These are phyloP conservation scores for Tillandsia fasciculata DNA, from an alignment of 176 grass and related monocot genomes.

Conservation along the genomic window DNA sequence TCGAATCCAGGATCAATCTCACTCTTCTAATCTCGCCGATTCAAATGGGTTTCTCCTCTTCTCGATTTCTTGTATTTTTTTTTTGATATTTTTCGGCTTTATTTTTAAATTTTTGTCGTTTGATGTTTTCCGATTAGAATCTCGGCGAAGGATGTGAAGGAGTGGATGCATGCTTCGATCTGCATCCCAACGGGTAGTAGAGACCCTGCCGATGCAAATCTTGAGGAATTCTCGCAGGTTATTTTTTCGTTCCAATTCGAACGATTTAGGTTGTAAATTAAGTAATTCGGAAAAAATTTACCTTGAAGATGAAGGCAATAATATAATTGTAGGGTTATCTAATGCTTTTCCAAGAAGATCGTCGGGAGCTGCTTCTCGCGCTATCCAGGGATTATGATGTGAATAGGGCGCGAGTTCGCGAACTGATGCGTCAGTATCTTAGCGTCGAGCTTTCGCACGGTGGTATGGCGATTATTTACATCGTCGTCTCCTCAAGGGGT, in stretches of 20 bases:
- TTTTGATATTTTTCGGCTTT: slow-evolving; percentile 5
- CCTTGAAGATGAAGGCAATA: not conserved
- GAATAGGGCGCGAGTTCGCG: slow-evolving; percentile 45
- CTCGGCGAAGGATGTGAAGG: slow-evolving; percentile 33
- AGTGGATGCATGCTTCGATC: slow-evolving; percentile 57
- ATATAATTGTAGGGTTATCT: slow-evolving; percentile 37
- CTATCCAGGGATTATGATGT: slow-evolving; percentile 77
- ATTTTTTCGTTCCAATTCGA: not conserved
- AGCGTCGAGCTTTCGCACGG: slow-evolving; percentile 33
- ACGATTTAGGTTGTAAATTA: slow-evolving; percentile 2
- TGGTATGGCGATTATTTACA: not conserved
- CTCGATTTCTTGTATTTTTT: not conserved
- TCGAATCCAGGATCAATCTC: not conserved
- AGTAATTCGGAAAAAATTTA: not conserved
- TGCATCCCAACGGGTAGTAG: slow-evolving; percentile 17
- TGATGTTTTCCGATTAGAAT: slow-evolving; percentile 18
- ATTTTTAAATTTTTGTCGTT: not conserved
- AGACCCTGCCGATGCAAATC: slow-evolving; percentile 25
- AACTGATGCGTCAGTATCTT: slow-evolving; percentile 71
- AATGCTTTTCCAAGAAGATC: slow-evolving; percentile 41
- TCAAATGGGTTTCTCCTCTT: slow-evolving; percentile 8
- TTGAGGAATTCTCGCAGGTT: slow-evolving; percentile 57
- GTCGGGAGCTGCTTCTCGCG: slow-evolving; percentile 50
- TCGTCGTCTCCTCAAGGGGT: not conserved
- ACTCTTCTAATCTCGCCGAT: not conserved